A percentile compares a stretch with the other conserved stretches of the same genome.
phyloP scores from a whole-genome alignment of 2,329 filamentous ascomycete genomes.

The Lojkania enalia region DNA sequence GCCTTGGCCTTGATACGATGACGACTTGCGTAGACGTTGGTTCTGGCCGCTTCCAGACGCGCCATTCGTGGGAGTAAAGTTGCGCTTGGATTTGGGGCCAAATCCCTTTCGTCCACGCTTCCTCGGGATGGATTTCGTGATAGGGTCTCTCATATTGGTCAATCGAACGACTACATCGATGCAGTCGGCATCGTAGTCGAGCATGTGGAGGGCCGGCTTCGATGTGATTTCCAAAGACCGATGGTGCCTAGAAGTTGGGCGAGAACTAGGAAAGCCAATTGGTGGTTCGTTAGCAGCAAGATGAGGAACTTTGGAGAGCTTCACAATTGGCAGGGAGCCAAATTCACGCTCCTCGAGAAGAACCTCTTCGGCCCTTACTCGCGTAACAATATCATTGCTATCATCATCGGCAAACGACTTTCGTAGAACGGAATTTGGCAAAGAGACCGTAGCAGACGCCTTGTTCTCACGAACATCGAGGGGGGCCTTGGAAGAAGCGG shows the following conservation, averaged over 20 bases:
- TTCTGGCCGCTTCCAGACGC: constrained; percentile 24
- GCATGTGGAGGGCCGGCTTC: constrained; percentile 24
- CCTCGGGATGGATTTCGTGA: constrained; percentile 35
- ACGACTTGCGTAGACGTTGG: constrained; percentile 35
- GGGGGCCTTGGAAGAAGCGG: constrained; percentile 66
- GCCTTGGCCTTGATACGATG: constrained; percentile 31
- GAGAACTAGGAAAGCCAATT: constrained; percentile 23
- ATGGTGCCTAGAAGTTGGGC: constrained; percentile 17
- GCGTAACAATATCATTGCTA: constrained; percentile 43
- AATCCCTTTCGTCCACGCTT: constrained; percentile 26
- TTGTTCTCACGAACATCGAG: constrained; percentile 54
- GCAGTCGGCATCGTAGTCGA: constrained; percentile 30
- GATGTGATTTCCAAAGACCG: constrained; percentile 27
- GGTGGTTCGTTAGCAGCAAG: constrained; percentile 37
- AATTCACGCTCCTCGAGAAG: constrained; percentile 53
- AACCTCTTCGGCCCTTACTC: constrained; percentile 44
- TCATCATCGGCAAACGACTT: constrained; percentile 32
- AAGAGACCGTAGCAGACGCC: constrained; percentile 69
- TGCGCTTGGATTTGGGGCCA: constrained; percentile 31
- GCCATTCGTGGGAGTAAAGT: constrained; percentile 21
- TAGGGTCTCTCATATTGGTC: constrained; percentile 26
- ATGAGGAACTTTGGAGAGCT: constrained; percentile 36
- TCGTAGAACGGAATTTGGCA: constrained; percentile 52
- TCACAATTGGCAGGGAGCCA: constrained; percentile 49
- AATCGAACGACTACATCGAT: constrained; percentile 36